Evolutionary conservation across 257 asterid species (phyloP).

Genomic region (Penstemon davidsonii): DNA sequence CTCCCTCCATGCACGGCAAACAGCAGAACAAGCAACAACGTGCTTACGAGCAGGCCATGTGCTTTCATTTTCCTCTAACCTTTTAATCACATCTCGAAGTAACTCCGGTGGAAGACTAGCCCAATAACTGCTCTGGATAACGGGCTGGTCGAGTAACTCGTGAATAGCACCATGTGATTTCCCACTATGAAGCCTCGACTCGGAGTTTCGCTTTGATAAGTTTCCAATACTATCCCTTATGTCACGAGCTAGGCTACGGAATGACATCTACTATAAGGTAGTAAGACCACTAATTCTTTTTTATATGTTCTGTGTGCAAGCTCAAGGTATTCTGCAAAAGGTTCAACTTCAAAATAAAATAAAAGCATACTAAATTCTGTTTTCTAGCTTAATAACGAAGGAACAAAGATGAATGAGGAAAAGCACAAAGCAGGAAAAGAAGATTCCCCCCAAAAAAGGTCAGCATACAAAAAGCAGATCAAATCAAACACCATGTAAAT

Average conservation of each 20-base stretch:
- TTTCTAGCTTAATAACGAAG: slow-evolving; percentile 62
- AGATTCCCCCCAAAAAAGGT: slow-evolving; percentile 56
- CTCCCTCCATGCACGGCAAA: slow-evolving; percentile 87
- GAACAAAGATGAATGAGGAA: slow-evolving; percentile 42
- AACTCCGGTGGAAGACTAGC: slow-evolving; percentile 81
- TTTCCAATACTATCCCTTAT: slow-evolving; percentile 80
- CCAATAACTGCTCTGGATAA: slow-evolving; percentile 79
- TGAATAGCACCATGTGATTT: slow-evolving; percentile 77
- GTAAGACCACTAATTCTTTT: slow-evolving; percentile 16
- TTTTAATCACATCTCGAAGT: slow-evolving; percentile 70
- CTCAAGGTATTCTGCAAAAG: slow-evolving; percentile 31
- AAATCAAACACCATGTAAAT: slow-evolving; percentile 39
- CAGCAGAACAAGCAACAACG: slow-evolving; percentile 82
- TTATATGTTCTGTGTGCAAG: not conserved
- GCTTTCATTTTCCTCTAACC: slow-evolving; percentile 80
- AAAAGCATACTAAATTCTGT: slow-evolving; percentile 11
- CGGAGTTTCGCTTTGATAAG: slow-evolving; percentile 70
- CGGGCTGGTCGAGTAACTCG: slow-evolving; percentile 64
- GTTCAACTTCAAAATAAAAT: slow-evolving; percentile 13
- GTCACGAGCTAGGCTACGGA: slow-evolving; percentile 83
- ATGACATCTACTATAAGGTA: slow-evolving; percentile 57
- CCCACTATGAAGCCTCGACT: slow-evolving; percentile 52
- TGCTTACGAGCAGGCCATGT: slow-evolving; percentile 85
- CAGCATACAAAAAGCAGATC: slow-evolving; percentile 48
- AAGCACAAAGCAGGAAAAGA: slow-evolving; percentile 81